phyloP scores from a whole-genome alignment of 495 filamentous ascomycete genomes.

The Aspergillus homomorphus region DNA sequence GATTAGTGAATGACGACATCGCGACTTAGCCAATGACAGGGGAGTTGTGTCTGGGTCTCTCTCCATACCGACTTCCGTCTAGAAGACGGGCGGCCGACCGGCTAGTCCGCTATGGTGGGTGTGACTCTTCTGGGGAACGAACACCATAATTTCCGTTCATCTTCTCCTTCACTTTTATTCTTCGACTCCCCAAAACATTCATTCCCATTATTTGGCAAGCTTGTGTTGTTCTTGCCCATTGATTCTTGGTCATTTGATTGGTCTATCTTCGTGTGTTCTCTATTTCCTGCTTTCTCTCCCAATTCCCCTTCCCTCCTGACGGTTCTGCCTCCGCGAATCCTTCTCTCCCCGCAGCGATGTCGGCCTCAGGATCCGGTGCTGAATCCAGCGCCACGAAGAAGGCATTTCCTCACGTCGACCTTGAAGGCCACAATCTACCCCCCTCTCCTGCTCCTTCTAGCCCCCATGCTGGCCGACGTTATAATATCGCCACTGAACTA shows the following conservation, averaged over 20 bases:
- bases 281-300: not conserved
- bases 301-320: not conserved
- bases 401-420: conserved; percentile 68
- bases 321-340: conserved; percentile 11
- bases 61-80: conserved; percentile 10
- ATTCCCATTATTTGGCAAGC: not conserved
- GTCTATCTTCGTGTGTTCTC: not conserved
- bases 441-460: conserved; percentile 94
- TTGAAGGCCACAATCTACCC: conserved; percentile 86
- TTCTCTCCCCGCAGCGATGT: conserved; percentile 45
- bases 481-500: conserved; percentile 91
- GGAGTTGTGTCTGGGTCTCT: not conserved
- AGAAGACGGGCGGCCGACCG: conserved; percentile 4
- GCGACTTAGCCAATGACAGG: conserved; percentile 15
- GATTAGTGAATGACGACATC: conserved; percentile 23
- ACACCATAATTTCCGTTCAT: conserved; percentile 11
- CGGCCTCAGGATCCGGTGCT: conserved; percentile 41
- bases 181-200: conserved; percentile 1
- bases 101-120: no score
- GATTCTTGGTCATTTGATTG: not conserved
- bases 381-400: conserved; percentile 54
- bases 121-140: conserved; percentile 21
- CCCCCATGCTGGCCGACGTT: conserved; percentile 76
- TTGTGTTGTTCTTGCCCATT: conserved; percentile 1
- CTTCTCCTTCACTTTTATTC: conserved; percentile 7